A percentile compares a stretch with the other conserved stretches of the same genome.
Evolutionary conservation across 805 yeast genomes (phyloP).

Genomic region (Saturnispora gosingensis): DNA sequence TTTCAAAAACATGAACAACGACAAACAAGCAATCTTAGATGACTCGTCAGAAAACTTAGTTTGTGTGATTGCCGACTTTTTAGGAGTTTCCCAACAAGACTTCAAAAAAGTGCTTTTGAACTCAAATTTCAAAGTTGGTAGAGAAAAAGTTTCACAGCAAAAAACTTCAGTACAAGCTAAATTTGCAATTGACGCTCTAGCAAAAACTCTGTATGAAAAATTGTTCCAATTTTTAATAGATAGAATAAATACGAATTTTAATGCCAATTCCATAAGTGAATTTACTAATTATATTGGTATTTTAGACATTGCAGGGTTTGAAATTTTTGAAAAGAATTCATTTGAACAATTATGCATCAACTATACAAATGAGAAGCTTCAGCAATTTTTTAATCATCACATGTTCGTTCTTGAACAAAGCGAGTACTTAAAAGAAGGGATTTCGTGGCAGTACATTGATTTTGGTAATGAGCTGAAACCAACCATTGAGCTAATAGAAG

Average conservation of each 20-base stretch:
- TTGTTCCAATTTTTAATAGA: conserved; percentile 70
- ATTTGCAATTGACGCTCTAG: conserved; percentile 73
- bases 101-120: conserved; percentile 54
- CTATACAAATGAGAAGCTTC: conserved; percentile 51
- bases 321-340: conserved; percentile 47
- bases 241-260: conserved; percentile 60
- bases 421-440: conserved; percentile 49
- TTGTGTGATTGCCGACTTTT: conserved; percentile 43
- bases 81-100: conserved; percentile 47
- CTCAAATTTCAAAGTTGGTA: conserved; percentile 88
- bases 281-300: conserved; percentile 41
- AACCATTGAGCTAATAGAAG: conserved; percentile 87
- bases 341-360: conserved; percentile 55
- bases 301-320: conserved; percentile 55
- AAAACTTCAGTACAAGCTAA: conserved; percentile 73
- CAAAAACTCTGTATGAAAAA: conserved; percentile 80
- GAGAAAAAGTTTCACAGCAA: conserved; percentile 74
- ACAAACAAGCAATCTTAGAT: conserved; percentile 68
- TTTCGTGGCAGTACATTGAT: conserved; percentile 70
- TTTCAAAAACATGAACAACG: conserved; percentile 42
- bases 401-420: conserved; percentile 53
- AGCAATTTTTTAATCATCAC: conserved; percentile 55
- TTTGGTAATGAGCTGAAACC: conserved; percentile 93
- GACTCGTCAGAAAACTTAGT: conserved; percentile 39
- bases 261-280: conserved; percentile 18